Evolutionary conservation across 2,329 filamentous ascomycete species (phyloP).

Genomic region (Hypoxylon sp.): DNA sequence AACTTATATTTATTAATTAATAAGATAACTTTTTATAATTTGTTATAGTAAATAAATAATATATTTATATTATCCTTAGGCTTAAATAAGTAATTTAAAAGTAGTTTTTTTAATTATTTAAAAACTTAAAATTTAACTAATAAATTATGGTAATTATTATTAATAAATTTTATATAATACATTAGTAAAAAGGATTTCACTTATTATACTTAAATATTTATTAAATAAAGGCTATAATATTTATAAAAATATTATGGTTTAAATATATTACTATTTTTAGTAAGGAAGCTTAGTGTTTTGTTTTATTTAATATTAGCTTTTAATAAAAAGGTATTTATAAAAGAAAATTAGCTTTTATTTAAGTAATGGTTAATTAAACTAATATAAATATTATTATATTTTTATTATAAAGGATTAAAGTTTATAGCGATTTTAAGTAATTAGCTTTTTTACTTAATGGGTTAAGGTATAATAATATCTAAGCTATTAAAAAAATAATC

Average conservation of each 20-base stretch:
- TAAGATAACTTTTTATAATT: neutral
- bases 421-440: too few species aligned
- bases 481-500: slow-evolving; percentile 4
- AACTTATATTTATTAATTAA: neutral
- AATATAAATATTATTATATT: slow-evolving; percentile 10
- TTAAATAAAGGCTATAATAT: neutral
- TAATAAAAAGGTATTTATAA: neutral
- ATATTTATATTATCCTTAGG: slow-evolving; percentile 9
- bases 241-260: slow-evolving; percentile 5
- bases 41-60: neutral
- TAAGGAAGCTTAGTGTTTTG: slow-evolving; percentile 1
- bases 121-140: slow-evolving; percentile 1
- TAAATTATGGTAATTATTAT: slow-evolving; percentile 1
- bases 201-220: slow-evolving; percentile 7
- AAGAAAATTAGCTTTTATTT: slow-evolving; percentile 8
- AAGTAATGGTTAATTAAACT: slow-evolving; percentile 9
- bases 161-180: slow-evolving; percentile 14
- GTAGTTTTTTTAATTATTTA: neutral
- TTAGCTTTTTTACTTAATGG: too few species aligned
- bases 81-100: slow-evolving; percentile 11
- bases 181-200: slow-evolving; percentile 2
- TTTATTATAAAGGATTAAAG: too few species aligned
- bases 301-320: slow-evolving; percentile 4
- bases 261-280: slow-evolving; percentile 15
- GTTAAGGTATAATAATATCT: slow-evolving; percentile 2